Evolutionary conservation across 2,329 filamentous ascomycete species (phyloP), one percentile per base, ranked within the genome.

Genomic region (Decorospora gaudefroyi): DNA sequence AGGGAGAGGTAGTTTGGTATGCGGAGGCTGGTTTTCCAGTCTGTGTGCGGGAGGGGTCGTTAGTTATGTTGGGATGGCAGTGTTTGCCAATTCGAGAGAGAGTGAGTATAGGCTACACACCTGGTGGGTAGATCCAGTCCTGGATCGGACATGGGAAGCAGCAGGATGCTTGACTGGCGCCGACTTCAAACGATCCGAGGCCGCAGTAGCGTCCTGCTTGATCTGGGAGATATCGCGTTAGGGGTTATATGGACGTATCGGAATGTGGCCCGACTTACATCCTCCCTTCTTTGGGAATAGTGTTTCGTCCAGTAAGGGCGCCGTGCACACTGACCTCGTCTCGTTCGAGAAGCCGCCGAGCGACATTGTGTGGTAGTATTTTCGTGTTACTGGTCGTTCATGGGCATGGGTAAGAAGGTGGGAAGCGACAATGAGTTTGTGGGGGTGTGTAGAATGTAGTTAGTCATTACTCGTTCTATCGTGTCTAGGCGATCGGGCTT

Each of bases 71-170:
- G 13, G 28, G 16, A 31, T 15, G 9, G 23, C 23, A 28, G 48
- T 22, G 26, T 3, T n/a, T n/a, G n/a, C n/a, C n/a, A n/a, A n/a
- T n/a, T n/a, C n/a, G n/a, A n/a, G n/a, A n/a, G n/a, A n/a, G n/a
- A n/a, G n/a, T n/a, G n/a, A n/a, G n/a, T n/a, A n/a, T n/a, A n/a
- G n/a, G n/a, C n/a, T n/a, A n/a, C 64, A 55, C 69, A 81, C 79
- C 68, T 57, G 80, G 74, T 21, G 73, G 71, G 59, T 82, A 84
- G 41, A 79, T 71, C 87, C 87, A 95, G 48, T 90, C 80, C 15
- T 86, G 84, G 62, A 88, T 77, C 9, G 90, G 90, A 68, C 90
- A 96, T 47, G 90, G 90, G 37, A 96, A 72, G 67, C 90, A 96
- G 69, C 90, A 96, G 30, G 74, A 77, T 11, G 81, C 53, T 31